Conservation (phyloP, 768 basidiomycete genomes). For the Mycena indigotica region DNA sequence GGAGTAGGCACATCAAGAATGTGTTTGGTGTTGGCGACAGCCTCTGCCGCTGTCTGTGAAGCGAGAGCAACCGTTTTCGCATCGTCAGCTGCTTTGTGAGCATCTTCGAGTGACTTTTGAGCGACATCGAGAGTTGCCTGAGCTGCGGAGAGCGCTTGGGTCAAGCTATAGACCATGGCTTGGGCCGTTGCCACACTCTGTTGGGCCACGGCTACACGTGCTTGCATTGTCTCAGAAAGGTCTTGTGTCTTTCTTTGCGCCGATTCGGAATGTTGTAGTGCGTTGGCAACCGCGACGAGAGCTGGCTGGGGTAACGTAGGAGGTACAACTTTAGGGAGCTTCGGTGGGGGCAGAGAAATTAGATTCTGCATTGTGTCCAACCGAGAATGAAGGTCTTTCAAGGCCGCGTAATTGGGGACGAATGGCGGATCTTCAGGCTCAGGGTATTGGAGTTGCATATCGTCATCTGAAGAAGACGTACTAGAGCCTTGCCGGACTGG, state of each 20-base stretch:
- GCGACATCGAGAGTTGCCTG: conserved; percentile 9
- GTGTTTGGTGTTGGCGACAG: conserved; percentile 17
- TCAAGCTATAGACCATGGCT: conserved; percentile 7
- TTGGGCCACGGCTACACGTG: conserved; percentile 6
- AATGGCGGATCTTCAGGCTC: conserved; percentile 10
- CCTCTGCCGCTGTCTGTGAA: conserved; percentile 13
- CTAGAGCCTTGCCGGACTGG: not conserved
- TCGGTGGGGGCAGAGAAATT: conserved; percentile 13
- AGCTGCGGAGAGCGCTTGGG: conserved; percentile 14
- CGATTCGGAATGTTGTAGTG: conserved; percentile 13
- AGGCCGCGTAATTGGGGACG: conserved; percentile 12
- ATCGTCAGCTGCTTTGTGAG: conserved; percentile 14
- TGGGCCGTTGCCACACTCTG: conserved; percentile 11
- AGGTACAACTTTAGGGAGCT: conserved; percentile 2
- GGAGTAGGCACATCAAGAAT: conserved; percentile 16
- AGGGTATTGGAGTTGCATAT: conserved; percentile 19
- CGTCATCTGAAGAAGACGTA: conserved; percentile 1
- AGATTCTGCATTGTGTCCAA: conserved; percentile 15
- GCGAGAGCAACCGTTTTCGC: conserved; percentile 5
- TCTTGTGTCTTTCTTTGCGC: conserved; percentile 4
- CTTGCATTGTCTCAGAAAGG: conserved; percentile 9
- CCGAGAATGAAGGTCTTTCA: conserved; percentile 17
- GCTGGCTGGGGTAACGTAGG: conserved; percentile 12
- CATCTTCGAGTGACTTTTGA: conserved; percentile 14
- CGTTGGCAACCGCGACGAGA: conserved; percentile 11